Evolutionary conservation across 169 alveolate species (phyloP), one percentile per base, ranked within the genome.

Genomic region (Cryptosporidium sp.): DNA sequence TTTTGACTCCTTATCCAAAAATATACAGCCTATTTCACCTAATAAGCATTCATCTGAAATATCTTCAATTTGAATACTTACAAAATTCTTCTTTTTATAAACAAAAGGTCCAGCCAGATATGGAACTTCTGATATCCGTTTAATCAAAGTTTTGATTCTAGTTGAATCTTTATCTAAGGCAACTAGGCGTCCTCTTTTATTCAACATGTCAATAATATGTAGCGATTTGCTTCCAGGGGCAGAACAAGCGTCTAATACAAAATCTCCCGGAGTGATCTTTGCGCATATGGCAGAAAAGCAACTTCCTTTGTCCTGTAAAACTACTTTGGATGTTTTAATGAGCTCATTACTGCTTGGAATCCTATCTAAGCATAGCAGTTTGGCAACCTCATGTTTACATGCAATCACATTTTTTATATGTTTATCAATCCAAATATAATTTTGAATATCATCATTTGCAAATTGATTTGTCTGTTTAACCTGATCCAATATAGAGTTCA

Each of bases 161-260:
- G 10, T 16, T 14, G 14, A 26, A 48, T 91, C 89, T 16, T 69
- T 60, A 53, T 91, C 93, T 12, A 91, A 70, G 37, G 93, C 86
- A 16, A 91, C 56, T 8, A 91, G 48, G 0, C 65, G n/a, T 2
- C 93, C 93, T 14, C 61, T 75, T 60, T 42, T 68, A 12, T 53
- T 42, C n/a, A 61, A 53, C 44, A 71, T 48, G 84, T 92, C 94
- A 21, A 92, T 70, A 21, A 69, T 44, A 53, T 92, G 94, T 26
- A 92, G 48, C 21, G 94, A 62, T 73, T 92, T 92, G 75, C 93
- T 87, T 21, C 94, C 94, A n/a, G 94, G 94, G 7, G 94, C 93
- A 26, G 94, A 92, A 51, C 94, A 92, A 16, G 91, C 94, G 53
- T 92, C 94, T 9, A 92, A 85, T 37, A 92, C 91, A 16, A 85